These are phyloP conservation scores for Coprinopsis marcescibilis DNA, from an alignment of 768 basidiomycete species.

Conservation along the genomic window DNA sequence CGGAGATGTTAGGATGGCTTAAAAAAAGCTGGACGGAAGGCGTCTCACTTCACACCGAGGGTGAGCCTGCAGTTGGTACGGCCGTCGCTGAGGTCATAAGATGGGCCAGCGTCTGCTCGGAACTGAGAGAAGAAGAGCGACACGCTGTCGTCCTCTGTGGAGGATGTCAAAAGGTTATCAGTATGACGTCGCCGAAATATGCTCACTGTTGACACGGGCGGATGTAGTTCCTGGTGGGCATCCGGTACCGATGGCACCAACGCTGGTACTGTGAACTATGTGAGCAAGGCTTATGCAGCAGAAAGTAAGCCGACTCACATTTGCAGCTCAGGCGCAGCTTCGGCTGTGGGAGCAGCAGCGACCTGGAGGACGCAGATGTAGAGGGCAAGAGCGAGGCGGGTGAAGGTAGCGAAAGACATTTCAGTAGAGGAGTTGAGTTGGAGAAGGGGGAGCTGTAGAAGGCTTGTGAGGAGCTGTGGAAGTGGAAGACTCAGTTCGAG, in stretches of 20 bases:
- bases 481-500: not conserved
- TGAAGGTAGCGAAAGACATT: slow-evolving; percentile 5
- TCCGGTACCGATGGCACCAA: slow-evolving; percentile 15
- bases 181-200: not conserved
- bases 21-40: not conserved
- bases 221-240: slow-evolving; percentile 15
- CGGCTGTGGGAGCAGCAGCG: slow-evolving; percentile 4
- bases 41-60: slow-evolving; percentile 15
- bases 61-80: slow-evolving; percentile 20
- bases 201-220: slow-evolving; percentile 12
- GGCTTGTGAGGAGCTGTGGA: not conserved
- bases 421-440: not conserved
- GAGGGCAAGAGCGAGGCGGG: not conserved
- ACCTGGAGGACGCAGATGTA: not conserved
- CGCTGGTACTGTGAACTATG: slow-evolving; percentile 4
- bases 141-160: slow-evolving; percentile 12
- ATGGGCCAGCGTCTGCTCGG: slow-evolving; percentile 16
- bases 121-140: slow-evolving; percentile 14
- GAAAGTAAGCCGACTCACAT: not conserved
- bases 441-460: not conserved
- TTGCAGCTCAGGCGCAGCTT: slow-evolving; percentile 2
- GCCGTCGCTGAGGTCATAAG: slow-evolving; percentile 9
- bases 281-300: slow-evolving; percentile 6
- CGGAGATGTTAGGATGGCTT: not conserved
- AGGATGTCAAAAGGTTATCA: not conserved